A percentile compares a stretch with the other conserved stretches of the same genome.
Evolutionary conservation across 352 stramenopile species (phyloP).

Genomic region (Phytophthora fragariaefolia): DNA sequence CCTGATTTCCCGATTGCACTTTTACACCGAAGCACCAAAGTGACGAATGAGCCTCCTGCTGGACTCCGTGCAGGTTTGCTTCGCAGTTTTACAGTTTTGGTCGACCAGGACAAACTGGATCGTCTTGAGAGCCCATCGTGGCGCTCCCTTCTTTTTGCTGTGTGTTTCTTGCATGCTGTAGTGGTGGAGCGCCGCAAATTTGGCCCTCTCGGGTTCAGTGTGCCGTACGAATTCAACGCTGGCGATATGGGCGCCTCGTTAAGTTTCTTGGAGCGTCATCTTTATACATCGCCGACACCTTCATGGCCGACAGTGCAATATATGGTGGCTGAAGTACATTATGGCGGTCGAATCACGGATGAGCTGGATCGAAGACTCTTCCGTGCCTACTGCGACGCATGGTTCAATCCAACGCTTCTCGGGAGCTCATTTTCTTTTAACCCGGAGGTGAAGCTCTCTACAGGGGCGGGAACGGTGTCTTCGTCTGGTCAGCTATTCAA

Average conservation of each 20-base stretch:
- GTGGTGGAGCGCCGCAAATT: conserved; percentile 83
- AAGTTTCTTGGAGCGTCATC: conserved; percentile 75
- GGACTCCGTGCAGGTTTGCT: conserved; percentile 75
- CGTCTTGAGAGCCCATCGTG: conserved; percentile 69
- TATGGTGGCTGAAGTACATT: conserved; percentile 86
- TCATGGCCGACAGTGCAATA: conserved; percentile 84
- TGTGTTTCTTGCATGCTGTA: conserved; percentile 85
- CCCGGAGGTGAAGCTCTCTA: conserved; percentile 52
- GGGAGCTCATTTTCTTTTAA: conserved; percentile 74
- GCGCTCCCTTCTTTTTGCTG: conserved; percentile 68
- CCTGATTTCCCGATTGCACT: conserved; percentile 67
- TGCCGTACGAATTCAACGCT: conserved; percentile 86
- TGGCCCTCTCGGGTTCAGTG: conserved; percentile 67
- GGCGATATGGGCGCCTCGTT: conserved; percentile 70
- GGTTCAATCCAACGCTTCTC: conserved; percentile 71
- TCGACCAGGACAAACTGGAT: conserved; percentile 85
- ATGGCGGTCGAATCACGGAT: conserved; percentile 83
- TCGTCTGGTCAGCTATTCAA: conserved; percentile 47
- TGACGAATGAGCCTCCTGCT: conserved; percentile 80
- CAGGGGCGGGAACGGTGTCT: conserved; percentile 15
- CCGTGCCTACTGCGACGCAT: conserved; percentile 75
- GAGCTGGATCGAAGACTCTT: conserved; percentile 81
- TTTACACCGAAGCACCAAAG: conserved; percentile 70
- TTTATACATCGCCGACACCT: conserved; percentile 60
- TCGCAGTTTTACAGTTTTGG: conserved; percentile 73